A percentile compares a stretch with the other conserved stretches of the same genome.
Evolutionary conservation across 2,329 filamentous ascomycete genomes (phyloP).

Genomic region (Simplicillium sp.): DNA sequence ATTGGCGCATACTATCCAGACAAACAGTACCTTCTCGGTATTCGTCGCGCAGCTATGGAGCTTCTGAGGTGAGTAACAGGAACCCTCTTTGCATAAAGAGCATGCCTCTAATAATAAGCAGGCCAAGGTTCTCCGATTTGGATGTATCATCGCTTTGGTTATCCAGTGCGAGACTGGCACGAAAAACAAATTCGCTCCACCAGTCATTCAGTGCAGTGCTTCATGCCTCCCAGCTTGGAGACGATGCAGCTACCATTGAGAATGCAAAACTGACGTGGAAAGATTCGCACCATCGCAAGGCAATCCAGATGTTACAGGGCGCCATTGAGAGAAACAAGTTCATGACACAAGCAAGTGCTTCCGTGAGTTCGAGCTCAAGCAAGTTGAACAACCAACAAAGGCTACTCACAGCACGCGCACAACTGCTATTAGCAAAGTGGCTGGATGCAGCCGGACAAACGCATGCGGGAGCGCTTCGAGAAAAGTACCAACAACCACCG

Average conservation of each 20-base stretch:
- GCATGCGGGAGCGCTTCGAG: conserved; percentile 67
- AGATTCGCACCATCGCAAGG: conserved; percentile 86
- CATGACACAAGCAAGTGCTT: conserved; percentile 33
- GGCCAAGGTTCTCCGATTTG: conserved; percentile 52
- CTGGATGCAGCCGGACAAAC: conserved; percentile 91
- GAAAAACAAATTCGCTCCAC: conserved; percentile 74
- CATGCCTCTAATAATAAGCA: no score
- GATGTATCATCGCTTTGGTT: conserved; percentile 83
- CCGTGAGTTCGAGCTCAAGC: conserved; percentile 9
- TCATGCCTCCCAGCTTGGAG: conserved; percentile 74
- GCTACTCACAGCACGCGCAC: conserved; percentile 63
- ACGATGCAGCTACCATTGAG: conserved; percentile 84
- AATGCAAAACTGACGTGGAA: conserved; percentile 90
- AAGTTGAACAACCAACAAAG: conserved; percentile 40
- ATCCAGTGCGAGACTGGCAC: conserved; percentile 71
- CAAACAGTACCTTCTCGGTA: conserved; percentile 85
- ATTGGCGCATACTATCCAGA: conserved; percentile 83
- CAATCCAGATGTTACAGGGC: conserved; percentile 81
- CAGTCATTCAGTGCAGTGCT: conserved; percentile 92
- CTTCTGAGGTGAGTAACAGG: conserved; percentile 48
- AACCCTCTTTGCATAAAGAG: conserved; percentile 14
- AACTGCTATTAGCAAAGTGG: conserved; percentile 92
- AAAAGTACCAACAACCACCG: conserved; percentile 77
- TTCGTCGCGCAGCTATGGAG: conserved; percentile 82
- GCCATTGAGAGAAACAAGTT: conserved; percentile 80